A percentile compares a stretch with the other conserved stretches of the same genome.
phyloP scores from a whole-genome alignment of 192 early-diverging fungal species.

The Allomyces macrogynus region DNA sequence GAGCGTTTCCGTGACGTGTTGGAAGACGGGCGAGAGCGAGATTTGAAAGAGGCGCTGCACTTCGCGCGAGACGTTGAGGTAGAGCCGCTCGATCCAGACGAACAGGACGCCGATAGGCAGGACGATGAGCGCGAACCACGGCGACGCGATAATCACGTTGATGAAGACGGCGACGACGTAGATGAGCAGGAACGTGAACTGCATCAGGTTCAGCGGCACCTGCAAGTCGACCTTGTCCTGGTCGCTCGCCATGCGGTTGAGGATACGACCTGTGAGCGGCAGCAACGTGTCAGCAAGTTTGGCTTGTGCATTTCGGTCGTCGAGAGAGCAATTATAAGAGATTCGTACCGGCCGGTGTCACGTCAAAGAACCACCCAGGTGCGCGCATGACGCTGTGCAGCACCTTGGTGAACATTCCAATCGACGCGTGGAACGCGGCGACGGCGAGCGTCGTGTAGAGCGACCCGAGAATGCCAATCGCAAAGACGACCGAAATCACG shows the following conservation, averaged over 20 bases:
- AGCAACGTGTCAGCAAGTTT: neutral
- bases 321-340: neutral
- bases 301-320: too few species aligned
- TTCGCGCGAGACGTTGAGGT: neutral
- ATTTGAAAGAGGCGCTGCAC: neutral
- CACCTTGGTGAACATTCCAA: neutral
- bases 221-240: neutral
- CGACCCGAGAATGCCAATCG: too few species aligned
- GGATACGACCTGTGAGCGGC: neutral
- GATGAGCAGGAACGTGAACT: slow-evolving; percentile 1
- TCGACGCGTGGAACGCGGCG: neutral
- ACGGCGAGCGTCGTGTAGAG: too few species aligned
- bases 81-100: neutral
- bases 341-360: neutral
- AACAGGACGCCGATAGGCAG: slow-evolving; percentile 2
- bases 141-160: slow-evolving; percentile 7
- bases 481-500: neutral
- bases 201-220: neutral
- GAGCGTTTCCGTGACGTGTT: neutral
- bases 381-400: neutral
- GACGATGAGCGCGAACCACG: slow-evolving; percentile 3
- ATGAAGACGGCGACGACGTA: slow-evolving; percentile 4
- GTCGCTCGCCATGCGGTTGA: neutral
- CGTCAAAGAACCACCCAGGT: neutral
- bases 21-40: neutral